A percentile compares a stretch with the other conserved stretches of the same genome.
Evolutionary conservation across 2,329 filamentous ascomycete genomes (phyloP).

Genomic region (Microdochium paspali): DNA sequence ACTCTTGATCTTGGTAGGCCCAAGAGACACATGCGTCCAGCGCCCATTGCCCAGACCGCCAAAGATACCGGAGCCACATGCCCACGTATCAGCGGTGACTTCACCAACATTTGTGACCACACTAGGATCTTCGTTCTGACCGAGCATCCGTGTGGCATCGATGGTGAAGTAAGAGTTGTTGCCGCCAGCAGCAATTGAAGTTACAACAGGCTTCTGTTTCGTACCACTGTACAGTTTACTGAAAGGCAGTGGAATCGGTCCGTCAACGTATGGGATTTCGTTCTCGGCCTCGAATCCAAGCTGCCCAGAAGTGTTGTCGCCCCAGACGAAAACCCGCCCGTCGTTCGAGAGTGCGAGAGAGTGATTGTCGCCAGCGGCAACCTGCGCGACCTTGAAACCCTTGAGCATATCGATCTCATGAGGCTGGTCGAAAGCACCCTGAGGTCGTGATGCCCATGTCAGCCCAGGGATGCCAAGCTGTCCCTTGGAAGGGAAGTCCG

Average conservation of each 20-base stretch:
- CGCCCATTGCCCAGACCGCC: conserved; percentile 76
- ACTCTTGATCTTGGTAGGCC: conserved; percentile 70
- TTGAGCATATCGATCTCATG: conserved; percentile 68
- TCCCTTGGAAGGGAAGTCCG: conserved; percentile 70
- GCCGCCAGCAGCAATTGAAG: conserved; percentile 75
- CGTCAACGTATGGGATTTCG: conserved; percentile 53
- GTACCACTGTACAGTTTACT: conserved; percentile 63
- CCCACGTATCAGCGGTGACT: conserved; percentile 71
- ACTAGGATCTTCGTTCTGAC: conserved; percentile 24
- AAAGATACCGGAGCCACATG: conserved; percentile 76
- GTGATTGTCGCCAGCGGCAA: conserved; percentile 82
- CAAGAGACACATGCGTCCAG: conserved; percentile 79
- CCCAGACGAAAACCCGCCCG: conserved; percentile 77
- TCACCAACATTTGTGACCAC: conserved; percentile 35
- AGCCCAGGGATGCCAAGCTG: conserved; percentile 83
- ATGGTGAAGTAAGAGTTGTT: conserved; percentile 80
- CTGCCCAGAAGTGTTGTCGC: conserved; percentile 87
- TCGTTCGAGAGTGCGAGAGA: conserved; percentile 68
- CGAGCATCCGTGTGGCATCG: conserved; percentile 56
- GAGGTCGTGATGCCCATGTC: conserved; percentile 67
- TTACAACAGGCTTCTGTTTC: conserved; percentile 56
- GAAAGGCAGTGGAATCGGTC: conserved; percentile 61
- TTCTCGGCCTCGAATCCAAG: conserved; percentile 68
- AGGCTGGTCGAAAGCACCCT: conserved; percentile 69
- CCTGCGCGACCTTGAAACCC: conserved; percentile 60